Base-by-base conservation (phyloP, 1,284 basidiomycete species). In the Puccinia horiana region DNA sequence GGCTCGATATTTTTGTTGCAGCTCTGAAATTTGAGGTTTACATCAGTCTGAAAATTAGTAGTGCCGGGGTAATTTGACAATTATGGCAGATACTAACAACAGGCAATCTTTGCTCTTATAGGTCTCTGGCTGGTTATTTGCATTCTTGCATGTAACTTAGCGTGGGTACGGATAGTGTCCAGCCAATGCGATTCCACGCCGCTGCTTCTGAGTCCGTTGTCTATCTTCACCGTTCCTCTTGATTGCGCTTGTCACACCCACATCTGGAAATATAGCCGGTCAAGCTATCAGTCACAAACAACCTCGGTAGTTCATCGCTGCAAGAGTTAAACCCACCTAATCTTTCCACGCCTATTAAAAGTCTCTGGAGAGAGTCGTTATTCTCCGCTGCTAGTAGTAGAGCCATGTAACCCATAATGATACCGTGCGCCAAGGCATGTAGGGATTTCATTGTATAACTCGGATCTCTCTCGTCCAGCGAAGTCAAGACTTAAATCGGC, bases 61-160 rank as follows among this genome's bases (percentile, higher is more conserved):
- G 23, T 32, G 32, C 6, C 18, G 40, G 11, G 32, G 29, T n/a
- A 9, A 37, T 26, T 2, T 63, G 29, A 11, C 29, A 14, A 37
- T 29, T 32, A 32, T 12, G 16, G 42, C 40, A 69, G 65, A 9
- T 9, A 69, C 65, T 69, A 2, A 69, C 65, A 18, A 42, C 42
- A 69, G 65, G 35, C 65, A 69, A 69, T 69, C 65, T 42, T 47
- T 69, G 42, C 37, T 69, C 42, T 69, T 42, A 44, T n/a, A 69
- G 20, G 65, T 69, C 20, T 42, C 37, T 44, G 20, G 42, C 65
- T 69, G 65, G 65, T 32, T 37, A 8, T 69, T 32, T n/a, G 65
- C 20, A 42, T 42, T 23, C 26, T 8, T 69, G 40, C 65, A 69
- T 37, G 65, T 69, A 20, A 69, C 65, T 26, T 69, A 2, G 16